Percentiles rank a stretch among this genome's conserved stretches.
phyloP scores from a whole-genome alignment of 345 rosid genomes.

The Arabidopsis suecica region DNA sequence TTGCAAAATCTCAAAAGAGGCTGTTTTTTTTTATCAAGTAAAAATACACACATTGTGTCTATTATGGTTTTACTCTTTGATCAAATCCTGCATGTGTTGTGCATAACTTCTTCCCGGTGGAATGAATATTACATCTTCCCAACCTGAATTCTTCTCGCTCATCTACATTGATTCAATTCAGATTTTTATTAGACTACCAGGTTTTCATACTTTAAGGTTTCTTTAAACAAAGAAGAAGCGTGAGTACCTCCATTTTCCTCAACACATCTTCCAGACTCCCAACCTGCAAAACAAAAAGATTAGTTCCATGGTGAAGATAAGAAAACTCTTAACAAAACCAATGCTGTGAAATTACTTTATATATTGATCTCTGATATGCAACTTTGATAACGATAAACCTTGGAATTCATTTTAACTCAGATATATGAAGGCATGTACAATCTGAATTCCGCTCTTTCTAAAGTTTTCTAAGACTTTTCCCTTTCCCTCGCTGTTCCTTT shows the following conservation, averaged over 20 bases:
- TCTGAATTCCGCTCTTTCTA: neutral
- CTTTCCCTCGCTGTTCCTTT: neutral
- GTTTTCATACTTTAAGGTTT: neutral
- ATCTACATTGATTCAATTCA: conserved; percentile 51
- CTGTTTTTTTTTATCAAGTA: conserved; percentile 27
- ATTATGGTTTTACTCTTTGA: conserved; percentile 23
- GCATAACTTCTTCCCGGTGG: conserved; percentile 93
- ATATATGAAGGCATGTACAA: neutral
- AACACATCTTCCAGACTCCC: conserved; percentile 93
- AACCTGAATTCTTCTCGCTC: conserved; percentile 87
- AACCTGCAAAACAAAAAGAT: conserved; percentile 58
- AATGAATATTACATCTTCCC: conserved; percentile 94
- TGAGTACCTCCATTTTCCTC: conserved; percentile 90
- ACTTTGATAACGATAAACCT: neutral
- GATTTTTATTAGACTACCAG: neutral
- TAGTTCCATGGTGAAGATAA: conserved; percentile 21
- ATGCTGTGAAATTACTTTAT: no score
- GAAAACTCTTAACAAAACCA: no score
- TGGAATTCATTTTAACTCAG: neutral
- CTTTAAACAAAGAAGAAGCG: neutral
- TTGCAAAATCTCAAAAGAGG: conserved; percentile 37
- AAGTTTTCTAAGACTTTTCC: neutral
- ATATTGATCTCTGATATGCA: neutral
- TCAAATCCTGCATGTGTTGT: conserved; percentile 82
- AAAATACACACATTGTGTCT: conserved; percentile 15